Percentiles rank a stretch among this genome's conserved stretches.
Evolutionary conservation across 192 early-diverging fungal genomes (phyloP).

Genomic region (Mortierella antarctica): DNA sequence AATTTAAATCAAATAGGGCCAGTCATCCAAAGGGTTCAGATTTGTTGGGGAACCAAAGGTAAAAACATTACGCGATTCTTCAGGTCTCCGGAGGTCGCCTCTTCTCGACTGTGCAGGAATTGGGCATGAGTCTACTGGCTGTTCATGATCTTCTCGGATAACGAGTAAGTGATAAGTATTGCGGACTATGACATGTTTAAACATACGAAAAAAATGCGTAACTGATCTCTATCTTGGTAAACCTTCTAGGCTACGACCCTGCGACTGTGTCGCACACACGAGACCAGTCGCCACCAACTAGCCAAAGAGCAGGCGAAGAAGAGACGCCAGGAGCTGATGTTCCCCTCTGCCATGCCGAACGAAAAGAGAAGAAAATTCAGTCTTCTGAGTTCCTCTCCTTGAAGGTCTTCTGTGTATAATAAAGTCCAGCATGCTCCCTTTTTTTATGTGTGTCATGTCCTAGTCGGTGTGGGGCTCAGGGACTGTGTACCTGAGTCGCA

Average conservation of each 20-base stretch:
- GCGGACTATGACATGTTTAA: conserved; percentile 10
- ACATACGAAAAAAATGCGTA: conserved; percentile 5
- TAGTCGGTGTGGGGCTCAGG: no score
- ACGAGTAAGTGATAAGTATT: conserved; percentile 27
- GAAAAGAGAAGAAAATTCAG: conserved; percentile 37
- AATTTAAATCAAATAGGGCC: conserved; percentile 5
- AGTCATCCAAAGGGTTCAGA: background rate
- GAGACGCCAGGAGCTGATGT: conserved; percentile 33
- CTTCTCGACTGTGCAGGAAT: conserved; percentile 39
- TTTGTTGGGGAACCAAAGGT: conserved; percentile 11
- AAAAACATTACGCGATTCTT: conserved; percentile 18
- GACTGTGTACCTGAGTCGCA: no score
- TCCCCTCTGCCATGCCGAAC: conserved; percentile 22
- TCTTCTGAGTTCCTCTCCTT: conserved; percentile 32
- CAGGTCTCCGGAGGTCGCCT: conserved; percentile 33
- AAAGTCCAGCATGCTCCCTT: conserved; percentile 16
- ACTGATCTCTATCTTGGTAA: conserved; percentile 28
- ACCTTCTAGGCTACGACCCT: conserved; percentile 29
- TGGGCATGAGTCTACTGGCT: conserved; percentile 26
- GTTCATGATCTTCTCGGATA: conserved; percentile 22
- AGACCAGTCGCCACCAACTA: conserved; percentile 19
- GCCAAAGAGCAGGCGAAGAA: conserved; percentile 15
- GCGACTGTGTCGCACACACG: conserved; percentile 18
- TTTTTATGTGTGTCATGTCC: no score
- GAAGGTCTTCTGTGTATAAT: no score